A percentile compares a stretch with the other conserved stretches of the same genome.
Evolutionary conservation across 208 protist genomes (phyloP).

Genomic region (Trypanosoma theileri): DNA sequence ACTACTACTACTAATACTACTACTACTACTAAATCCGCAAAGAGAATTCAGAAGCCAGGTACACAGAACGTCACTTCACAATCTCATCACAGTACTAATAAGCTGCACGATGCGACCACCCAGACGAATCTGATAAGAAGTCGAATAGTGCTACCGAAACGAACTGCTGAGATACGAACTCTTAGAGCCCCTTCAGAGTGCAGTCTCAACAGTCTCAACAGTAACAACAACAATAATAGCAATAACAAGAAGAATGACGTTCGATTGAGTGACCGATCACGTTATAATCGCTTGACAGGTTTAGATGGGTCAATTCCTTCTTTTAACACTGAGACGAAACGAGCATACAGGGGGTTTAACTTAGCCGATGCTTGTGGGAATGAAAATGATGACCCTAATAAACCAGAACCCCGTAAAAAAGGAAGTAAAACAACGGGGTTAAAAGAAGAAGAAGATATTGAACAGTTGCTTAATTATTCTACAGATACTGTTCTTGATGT

Average conservation of each 20-base stretch:
- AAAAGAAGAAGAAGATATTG: neutral
- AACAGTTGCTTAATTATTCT: neutral
- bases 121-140: neutral
- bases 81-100: too few species aligned
- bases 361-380: neutral
- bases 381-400: neutral
- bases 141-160: neutral
- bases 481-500: neutral
- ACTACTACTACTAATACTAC: too few species aligned
- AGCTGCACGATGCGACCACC: neutral
- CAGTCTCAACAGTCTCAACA: neutral
- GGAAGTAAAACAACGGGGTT: neutral
- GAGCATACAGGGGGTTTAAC: neutral
- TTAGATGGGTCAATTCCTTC: neutral
- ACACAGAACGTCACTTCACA: too few species aligned
- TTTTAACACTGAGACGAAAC: conserved; percentile 1
- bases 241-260: conserved; percentile 2
- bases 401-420: neutral
- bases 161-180: conserved; percentile 6
- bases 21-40: too few species aligned
- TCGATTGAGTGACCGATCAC: neutral
- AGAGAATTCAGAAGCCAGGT: too few species aligned
- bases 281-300: neutral
- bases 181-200: conserved; percentile 20
- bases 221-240: neutral